Evolutionary conservation across 202 grass and related monocot genomes (phyloP).

Genomic region (Alloteropsis angusta): DNA sequence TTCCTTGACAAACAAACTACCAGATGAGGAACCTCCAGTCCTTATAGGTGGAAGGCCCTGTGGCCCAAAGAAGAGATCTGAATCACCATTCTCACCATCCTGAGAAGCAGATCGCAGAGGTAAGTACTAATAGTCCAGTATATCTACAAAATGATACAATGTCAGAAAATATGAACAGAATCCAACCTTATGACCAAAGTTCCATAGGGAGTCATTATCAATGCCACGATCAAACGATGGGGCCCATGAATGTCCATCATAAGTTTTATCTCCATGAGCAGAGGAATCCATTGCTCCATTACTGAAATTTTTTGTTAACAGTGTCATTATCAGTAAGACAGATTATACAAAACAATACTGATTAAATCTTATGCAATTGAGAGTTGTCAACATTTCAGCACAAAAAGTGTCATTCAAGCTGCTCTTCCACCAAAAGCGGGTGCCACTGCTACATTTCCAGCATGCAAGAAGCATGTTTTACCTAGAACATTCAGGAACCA

Average conservation of each 20-base stretch:
- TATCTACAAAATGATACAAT: background rate
- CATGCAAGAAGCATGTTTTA: constrained; percentile 13
- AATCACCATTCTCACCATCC: constrained; percentile 68
- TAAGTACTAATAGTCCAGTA: constrained; percentile 2
- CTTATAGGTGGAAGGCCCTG: constrained; percentile 74
- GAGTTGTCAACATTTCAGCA: background rate
- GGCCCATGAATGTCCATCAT: constrained; percentile 51
- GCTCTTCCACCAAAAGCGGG: background rate
- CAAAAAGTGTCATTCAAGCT: background rate
- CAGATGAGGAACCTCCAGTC: constrained; percentile 58
- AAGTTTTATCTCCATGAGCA: constrained; percentile 47
- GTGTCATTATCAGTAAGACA: background rate
- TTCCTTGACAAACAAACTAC: constrained; percentile 41
- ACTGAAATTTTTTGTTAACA: constrained; percentile 55
- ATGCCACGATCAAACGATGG: constrained; percentile 81
- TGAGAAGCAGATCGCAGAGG: constrained; percentile 28
- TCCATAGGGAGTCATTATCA: constrained; percentile 85
- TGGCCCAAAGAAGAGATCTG: constrained; percentile 78
- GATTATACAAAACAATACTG: background rate
- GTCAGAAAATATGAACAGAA: background rate
- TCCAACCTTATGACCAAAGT: constrained; percentile 68
- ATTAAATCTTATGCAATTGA: background rate
- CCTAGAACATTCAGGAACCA: background rate
- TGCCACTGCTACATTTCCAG: background rate
- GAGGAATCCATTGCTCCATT: constrained; percentile 60